phyloP scores from a whole-genome alignment of 495 filamentous ascomycete species.

The Amphirosellinia nigrospora region DNA sequence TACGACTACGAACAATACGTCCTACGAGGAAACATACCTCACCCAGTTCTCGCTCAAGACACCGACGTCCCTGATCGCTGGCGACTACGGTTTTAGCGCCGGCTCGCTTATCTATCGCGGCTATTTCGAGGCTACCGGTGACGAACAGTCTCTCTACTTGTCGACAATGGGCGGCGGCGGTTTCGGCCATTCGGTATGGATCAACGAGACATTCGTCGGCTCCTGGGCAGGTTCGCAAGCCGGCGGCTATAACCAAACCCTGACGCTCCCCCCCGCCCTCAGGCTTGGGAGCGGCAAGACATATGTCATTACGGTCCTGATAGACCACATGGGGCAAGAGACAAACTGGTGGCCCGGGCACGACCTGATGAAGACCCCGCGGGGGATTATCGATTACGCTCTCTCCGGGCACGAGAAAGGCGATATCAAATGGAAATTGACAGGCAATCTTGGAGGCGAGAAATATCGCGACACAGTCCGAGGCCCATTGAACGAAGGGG shows the following conservation, averaged over 20 bases:
- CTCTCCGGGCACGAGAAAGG: slow-evolving; percentile 52
- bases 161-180: slow-evolving; percentile 67
- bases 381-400: slow-evolving; percentile 69
- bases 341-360: slow-evolving; percentile 63
- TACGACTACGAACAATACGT: slow-evolving; percentile 61
- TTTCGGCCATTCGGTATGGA: slow-evolving; percentile 63
- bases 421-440: slow-evolving; percentile 72
- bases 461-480: slow-evolving; percentile 67
- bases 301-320: slow-evolving; percentile 71
- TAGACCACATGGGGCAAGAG: slow-evolving; percentile 76
- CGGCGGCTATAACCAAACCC: slow-evolving; percentile 52
- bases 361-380: slow-evolving; percentile 71
- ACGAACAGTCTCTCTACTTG: slow-evolving; percentile 62
- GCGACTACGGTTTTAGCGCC: slow-evolving; percentile 77
- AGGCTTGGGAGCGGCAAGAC: slow-evolving; percentile 54
- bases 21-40: slow-evolving; percentile 18
- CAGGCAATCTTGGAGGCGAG: slow-evolving; percentile 79
- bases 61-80: slow-evolving; percentile 67
- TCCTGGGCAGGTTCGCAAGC: slow-evolving; percentile 62
- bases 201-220: slow-evolving; percentile 60
- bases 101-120: slow-evolving; percentile 74
- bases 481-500: slow-evolving; percentile 81
- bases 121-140: slow-evolving; percentile 69
- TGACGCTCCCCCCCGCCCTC: slow-evolving; percentile 55
- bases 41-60: slow-evolving; percentile 57